A percentile compares a stretch with the other conserved stretches of the same genome.
Evolutionary conservation across 2,329 filamentous ascomycete species (phyloP).

Genomic region (Emericellopsis atlantica): DNA sequence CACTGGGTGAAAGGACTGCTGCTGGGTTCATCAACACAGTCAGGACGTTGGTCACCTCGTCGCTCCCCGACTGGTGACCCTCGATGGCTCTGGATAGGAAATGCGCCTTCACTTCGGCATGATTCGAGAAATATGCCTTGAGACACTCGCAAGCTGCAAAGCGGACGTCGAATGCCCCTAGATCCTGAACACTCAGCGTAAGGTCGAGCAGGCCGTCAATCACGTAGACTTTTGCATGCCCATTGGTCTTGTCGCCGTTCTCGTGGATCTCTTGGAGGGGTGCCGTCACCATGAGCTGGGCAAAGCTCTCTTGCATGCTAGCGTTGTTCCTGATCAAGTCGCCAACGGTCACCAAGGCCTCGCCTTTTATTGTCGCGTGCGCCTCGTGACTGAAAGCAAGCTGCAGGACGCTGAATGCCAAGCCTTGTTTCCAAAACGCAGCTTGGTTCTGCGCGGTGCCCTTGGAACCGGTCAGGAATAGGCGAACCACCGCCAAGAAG

Average conservation of each 20-base stretch:
- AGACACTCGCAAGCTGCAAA: conserved; percentile 81
- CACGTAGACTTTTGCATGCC: conserved; percentile 62
- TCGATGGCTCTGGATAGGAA: conserved; percentile 84
- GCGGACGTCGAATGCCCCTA: conserved; percentile 64
- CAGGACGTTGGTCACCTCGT: conserved; percentile 80
- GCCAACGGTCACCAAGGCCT: conserved; percentile 75
- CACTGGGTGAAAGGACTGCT: conserved; percentile 46
- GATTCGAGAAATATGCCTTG: conserved; percentile 81
- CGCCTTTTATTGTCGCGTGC: conserved; percentile 67
- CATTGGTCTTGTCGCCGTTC: conserved; percentile 31
- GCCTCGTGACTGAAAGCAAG: conserved; percentile 67
- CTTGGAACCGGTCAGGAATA: conserved; percentile 77
- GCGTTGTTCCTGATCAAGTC: conserved; percentile 78
- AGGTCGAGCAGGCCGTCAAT: conserved; percentile 87
- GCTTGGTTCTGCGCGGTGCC: conserved; percentile 75
- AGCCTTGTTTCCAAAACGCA: conserved; percentile 72
- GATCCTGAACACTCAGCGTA: conserved; percentile 54
- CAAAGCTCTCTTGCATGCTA: conserved; percentile 76
- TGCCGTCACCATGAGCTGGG: conserved; percentile 65
- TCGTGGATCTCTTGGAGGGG: conserved; percentile 28
- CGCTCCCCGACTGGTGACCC: conserved; percentile 62
- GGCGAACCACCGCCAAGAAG: conserved; percentile 68
- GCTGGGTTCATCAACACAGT: conserved; percentile 65
- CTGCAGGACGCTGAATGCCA: conserved; percentile 68
- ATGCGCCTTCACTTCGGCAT: conserved; percentile 69